These are phyloP conservation scores for Aureobasidium namibiae DNA, from an alignment of 2,329 filamentous ascomycete species.

Conservation along the genomic window DNA sequence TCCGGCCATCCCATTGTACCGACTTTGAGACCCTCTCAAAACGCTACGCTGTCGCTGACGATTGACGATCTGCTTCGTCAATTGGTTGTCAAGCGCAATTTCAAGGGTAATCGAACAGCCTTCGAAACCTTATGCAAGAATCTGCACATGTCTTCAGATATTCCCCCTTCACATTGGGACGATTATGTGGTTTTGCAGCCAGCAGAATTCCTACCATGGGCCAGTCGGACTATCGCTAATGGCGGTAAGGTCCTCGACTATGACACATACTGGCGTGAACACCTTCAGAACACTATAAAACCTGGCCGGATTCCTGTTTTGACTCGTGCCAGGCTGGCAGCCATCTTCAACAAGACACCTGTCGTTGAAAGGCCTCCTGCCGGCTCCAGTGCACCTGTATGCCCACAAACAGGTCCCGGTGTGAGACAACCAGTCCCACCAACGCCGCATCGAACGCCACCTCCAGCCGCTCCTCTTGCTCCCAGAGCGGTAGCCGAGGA, in stretches of 20 bases:
- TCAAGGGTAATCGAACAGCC: neutral
- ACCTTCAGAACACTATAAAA: neutral
- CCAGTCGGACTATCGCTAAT: neutral
- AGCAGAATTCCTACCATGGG: neutral
- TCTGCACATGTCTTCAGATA: neutral
- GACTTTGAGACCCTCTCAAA: neutral
- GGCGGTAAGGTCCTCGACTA: neutral
- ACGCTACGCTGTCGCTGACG: neutral
- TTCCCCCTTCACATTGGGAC: neutral
- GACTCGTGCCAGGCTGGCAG: neutral
- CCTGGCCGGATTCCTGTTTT: neutral
- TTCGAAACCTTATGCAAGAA: slow-evolving; percentile 6
- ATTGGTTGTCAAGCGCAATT: neutral
- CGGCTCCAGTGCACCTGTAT: neutral
- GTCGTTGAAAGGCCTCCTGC: neutral
- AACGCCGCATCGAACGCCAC: neutral
- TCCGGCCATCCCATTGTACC: neutral
- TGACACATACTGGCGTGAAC: neutral
- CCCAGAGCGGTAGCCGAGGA: neutral
- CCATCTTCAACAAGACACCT: neutral
- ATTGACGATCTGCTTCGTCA: neutral
- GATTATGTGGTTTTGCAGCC: neutral
- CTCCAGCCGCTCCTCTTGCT: neutral
- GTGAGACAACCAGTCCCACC: neutral
- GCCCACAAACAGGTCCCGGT: neutral